phyloP scores from a whole-genome alignment of 2,329 filamentous ascomycete species.

The Aspergillus alliaceus region DNA sequence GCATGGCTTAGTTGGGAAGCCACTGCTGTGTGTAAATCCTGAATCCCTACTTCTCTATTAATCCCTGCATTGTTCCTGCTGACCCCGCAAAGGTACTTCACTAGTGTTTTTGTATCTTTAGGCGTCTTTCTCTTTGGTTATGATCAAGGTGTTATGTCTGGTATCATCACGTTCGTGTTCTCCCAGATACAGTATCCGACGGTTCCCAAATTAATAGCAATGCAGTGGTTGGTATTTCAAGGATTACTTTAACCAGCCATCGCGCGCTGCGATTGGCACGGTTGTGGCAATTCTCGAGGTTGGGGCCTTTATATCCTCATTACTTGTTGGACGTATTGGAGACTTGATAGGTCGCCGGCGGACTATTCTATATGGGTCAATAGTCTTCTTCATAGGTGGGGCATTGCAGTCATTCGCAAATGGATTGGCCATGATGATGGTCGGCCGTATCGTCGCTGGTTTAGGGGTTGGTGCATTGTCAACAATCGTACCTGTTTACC shows the following conservation, averaged over 20 bases:
- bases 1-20: conserved; percentile 92
- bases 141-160: conserved; percentile 66
- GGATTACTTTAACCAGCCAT: conserved; percentile 88
- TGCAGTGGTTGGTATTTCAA: conserved; percentile 80
- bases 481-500: conserved; percentile 89
- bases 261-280: conserved; percentile 83
- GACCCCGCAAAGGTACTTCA: conserved; percentile 72
- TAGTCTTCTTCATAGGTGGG: conserved; percentile 82
- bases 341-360: conserved; percentile 86
- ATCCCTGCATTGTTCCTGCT: conserved; percentile 12
- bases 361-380: conserved; percentile 91
- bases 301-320: conserved; percentile 85
- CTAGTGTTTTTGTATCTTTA: conserved; percentile 71
- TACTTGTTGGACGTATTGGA: conserved; percentile 82
- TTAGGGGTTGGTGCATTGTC: conserved; percentile 85
- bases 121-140: conserved; percentile 67
- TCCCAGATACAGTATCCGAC: neutral
- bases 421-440: conserved; percentile 84
- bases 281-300: conserved; percentile 98
- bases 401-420: conserved; percentile 79
- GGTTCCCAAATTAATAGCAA: conserved; percentile 14
- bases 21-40: conserved; percentile 72
- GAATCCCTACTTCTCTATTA: conserved; percentile 3
- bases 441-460: conserved; percentile 80
- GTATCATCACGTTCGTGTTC: conserved; percentile 63